phyloP scores from a whole-genome alignment of 495 filamentous ascomycete genomes.

The Penicillium salamii region DNA sequence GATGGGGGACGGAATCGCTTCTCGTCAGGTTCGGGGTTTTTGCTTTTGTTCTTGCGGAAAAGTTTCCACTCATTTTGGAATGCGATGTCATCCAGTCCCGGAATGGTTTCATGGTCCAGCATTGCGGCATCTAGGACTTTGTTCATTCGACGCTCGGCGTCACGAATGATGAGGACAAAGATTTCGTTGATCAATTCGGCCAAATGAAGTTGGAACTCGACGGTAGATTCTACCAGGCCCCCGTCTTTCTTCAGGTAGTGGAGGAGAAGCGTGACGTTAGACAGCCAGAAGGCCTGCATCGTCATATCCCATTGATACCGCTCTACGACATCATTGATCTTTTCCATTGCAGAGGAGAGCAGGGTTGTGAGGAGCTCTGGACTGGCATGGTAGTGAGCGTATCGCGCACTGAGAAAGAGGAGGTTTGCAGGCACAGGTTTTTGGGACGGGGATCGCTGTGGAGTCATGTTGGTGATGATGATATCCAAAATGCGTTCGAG shows the following conservation, averaged over 20 bases:
- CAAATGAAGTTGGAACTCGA: slow-evolving; percentile 87
- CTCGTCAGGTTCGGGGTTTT: slow-evolving; percentile 78
- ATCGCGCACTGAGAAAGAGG: slow-evolving; percentile 90
- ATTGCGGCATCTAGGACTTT: slow-evolving; percentile 90
- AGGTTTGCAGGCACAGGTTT: slow-evolving; percentile 98
- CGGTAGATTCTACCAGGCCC: slow-evolving; percentile 76
- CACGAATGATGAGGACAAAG: slow-evolving; percentile 95
- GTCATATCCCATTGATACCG: slow-evolving; percentile 99
- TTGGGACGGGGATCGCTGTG: slow-evolving; percentile 89
- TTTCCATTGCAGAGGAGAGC: slow-evolving; percentile 84
- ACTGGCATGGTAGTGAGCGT: slow-evolving; percentile 95
- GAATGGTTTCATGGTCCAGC: slow-evolving; percentile 97
- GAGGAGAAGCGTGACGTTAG: slow-evolving; percentile 89
- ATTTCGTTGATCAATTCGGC: slow-evolving; percentile 97
- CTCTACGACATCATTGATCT: slow-evolving; percentile 95
- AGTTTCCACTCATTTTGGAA: slow-evolving; percentile 99
- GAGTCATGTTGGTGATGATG: slow-evolving; percentile 97
- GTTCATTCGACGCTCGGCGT: slow-evolving; percentile 96
- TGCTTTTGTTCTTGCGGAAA: slow-evolving; percentile 87
- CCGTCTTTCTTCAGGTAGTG: slow-evolving; percentile 96
- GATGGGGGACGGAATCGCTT: slow-evolving; percentile 91
- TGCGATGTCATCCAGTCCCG: slow-evolving; percentile 90
- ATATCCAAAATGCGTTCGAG: slow-evolving; percentile 88
- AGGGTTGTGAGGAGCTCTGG: slow-evolving; percentile 77
- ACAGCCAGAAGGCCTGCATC: slow-evolving; percentile 97